Conservation (phyloP, 164 flowering plant genomes). For the Piper longum region DNA sequence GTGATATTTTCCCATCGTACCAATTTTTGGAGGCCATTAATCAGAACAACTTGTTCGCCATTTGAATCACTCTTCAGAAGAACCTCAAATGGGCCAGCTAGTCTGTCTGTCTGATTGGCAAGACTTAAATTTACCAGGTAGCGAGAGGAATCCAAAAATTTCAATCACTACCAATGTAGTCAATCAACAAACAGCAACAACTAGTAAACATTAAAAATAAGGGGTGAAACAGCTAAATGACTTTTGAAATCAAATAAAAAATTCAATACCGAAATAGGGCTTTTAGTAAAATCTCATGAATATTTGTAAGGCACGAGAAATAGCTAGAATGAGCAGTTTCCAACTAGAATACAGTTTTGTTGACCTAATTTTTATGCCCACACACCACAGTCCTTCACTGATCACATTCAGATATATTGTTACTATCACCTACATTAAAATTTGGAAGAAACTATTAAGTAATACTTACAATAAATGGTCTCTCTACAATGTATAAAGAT, state of each 20-base stretch:
- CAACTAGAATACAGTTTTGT: background rate
- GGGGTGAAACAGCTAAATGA: background rate
- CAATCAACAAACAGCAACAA: background rate
- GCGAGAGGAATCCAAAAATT: background rate
- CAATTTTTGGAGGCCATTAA: constrained; percentile 72
- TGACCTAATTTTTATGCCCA: background rate
- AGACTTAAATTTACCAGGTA: constrained; percentile 57
- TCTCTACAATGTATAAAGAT: constrained; percentile 35
- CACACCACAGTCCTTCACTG: background rate
- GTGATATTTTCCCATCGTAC: constrained; percentile 23
- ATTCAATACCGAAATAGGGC: too few species aligned
- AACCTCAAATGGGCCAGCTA: constrained; percentile 78
- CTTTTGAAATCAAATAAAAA: background rate
- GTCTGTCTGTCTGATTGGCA: constrained; percentile 60
- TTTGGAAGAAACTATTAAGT: background rate
- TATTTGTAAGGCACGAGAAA: background rate
- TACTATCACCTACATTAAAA: background rate
- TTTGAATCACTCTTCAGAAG: constrained; percentile 27
- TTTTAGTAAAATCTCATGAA: background rate
- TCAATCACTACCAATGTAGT: background rate
- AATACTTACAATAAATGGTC: constrained; percentile 60
- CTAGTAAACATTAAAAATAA: background rate
- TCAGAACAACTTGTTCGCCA: constrained; percentile 54
- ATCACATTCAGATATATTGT: background rate
- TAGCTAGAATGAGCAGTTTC: background rate